Conservation (phyloP, 495 filamentous ascomycete genomes). For the Hypoxylon fuscum region DNA sequence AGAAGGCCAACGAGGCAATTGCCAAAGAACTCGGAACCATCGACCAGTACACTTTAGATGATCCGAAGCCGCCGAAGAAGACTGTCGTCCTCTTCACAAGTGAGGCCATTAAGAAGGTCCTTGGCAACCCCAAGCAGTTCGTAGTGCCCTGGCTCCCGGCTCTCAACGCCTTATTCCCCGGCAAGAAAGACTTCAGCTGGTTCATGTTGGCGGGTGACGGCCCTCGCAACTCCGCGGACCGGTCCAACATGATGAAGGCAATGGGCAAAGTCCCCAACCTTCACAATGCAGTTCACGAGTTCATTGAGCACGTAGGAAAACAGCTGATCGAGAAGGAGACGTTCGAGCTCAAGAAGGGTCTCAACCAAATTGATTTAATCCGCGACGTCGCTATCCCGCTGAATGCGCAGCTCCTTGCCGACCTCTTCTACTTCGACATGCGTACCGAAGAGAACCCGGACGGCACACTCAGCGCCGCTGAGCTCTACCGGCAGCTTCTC, state of each 20-base stretch:
- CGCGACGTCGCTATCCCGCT: slow-evolving; percentile 70
- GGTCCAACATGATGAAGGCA: slow-evolving; percentile 63
- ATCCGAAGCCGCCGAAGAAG: slow-evolving; percentile 55
- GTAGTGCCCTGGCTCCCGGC: slow-evolving; percentile 32
- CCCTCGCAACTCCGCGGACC: slow-evolving; percentile 49
- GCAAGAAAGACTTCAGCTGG: slow-evolving; percentile 55
- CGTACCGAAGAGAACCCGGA: slow-evolving; percentile 67
- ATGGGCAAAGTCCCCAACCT: slow-evolving; percentile 63
- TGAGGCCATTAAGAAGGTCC: slow-evolving; percentile 59
- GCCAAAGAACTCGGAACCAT: slow-evolving; percentile 70
- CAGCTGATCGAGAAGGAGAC: slow-evolving; percentile 69
- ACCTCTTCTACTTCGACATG: slow-evolving; percentile 70
- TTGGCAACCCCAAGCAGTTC: slow-evolving; percentile 55
- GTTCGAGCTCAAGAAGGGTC: slow-evolving; percentile 57
- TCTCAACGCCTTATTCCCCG: slow-evolving; percentile 33
- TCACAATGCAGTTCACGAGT: slow-evolving; percentile 60
- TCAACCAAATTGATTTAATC: slow-evolving; percentile 75
- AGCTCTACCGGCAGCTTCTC: slow-evolving; percentile 68
- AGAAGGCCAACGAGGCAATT: slow-evolving; percentile 67
- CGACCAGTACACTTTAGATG: slow-evolving; percentile 66
- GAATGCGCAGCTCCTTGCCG: slow-evolving; percentile 46
- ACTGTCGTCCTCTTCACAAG: slow-evolving; percentile 67
- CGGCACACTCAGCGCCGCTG: slow-evolving; percentile 64
- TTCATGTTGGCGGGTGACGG: slow-evolving; percentile 67
- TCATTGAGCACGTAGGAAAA: slow-evolving; percentile 67